Conservation (phyloP, 225 moss, liverwort and hornwort genomes). For the Takakia lepidozioides region DNA sequence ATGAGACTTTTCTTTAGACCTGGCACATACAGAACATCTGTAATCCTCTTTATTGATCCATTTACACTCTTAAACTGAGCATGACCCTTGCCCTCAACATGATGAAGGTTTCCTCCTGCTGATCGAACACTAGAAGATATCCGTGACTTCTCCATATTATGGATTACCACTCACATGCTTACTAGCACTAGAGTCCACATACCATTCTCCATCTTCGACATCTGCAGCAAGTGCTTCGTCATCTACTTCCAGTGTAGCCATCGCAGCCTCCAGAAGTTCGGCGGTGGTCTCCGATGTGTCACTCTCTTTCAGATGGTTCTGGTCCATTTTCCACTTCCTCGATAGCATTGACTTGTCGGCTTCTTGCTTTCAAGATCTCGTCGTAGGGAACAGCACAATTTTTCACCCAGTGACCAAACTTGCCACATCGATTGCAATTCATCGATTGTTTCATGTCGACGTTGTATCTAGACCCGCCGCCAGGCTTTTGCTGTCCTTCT, state of each 20-base stretch:
- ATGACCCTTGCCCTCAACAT: background rate
- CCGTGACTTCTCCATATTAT: background rate
- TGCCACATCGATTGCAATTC: background rate
- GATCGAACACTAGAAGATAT: background rate
- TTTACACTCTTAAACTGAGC: background rate
- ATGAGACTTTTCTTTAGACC: background rate
- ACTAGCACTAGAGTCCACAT: background rate
- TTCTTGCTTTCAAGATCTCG: background rate
- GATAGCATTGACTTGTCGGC: background rate
- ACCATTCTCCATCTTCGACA: background rate
- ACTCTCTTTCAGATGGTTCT: background rate
- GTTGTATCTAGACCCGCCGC: background rate
- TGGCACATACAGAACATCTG: background rate
- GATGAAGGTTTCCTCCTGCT: background rate
- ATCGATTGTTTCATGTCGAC: background rate
- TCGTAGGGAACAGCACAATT: background rate
- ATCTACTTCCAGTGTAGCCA: background rate
- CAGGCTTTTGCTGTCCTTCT: background rate
- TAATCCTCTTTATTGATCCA: background rate
- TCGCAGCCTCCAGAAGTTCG: background rate
- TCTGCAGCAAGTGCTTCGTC: background rate
- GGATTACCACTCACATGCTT: background rate
- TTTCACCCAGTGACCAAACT: background rate
- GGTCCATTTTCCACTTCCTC: background rate
- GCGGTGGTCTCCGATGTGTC: background rate